Evolutionary conservation across 352 stramenopile species (phyloP), one percentile per base, ranked within the genome.

Genomic region (Poterioochromonas sp.): DNA sequence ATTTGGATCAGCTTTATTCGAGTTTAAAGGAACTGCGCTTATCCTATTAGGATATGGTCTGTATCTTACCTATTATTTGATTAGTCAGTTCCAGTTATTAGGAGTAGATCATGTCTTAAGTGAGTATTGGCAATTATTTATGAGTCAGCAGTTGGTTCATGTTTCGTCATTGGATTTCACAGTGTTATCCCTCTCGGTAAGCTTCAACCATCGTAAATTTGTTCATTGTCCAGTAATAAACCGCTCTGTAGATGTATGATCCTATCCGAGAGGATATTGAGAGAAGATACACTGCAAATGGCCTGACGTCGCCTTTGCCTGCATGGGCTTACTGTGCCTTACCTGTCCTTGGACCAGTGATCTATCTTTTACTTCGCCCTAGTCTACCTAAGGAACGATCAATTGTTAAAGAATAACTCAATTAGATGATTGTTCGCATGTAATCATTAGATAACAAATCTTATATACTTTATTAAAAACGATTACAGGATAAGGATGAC

Each of bases 101-200:
- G 44, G 44, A 53, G 8, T 8, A 20, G 20, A 20, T 18, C 8
- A 40, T 20, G 8, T 20, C 8, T 20, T 69, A 8, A 20, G 20
- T 47, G 60, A 20, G 60, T 69, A 20, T 47, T 40, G 60, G 39
- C 8, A 69, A 20, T 47, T 69, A 40, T 69, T 69, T 69, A 20
- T 20, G 20, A 20, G 8, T 40, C 39, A 40, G 20, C 8, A 20
- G 20, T 18, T 69, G 20, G 60, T 47, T 40, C 60, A 69, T 47
- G 39, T 69, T 20, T 69, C 60, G 8, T 20, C 60, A 20, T 69
- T 69, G 60, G 60, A 69, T 20, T 20, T 69, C 8, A 40, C 39
- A 20, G 8, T 69, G 60, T 47, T 69, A 69, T 20, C 8, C 20
- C 20, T 40, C 8, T 8, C 60, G 20, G 35, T 40, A 40, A 47